Evolutionary conservation across 2,329 filamentous ascomycete species (phyloP).

Genomic region (Escovopsis weberi): DNA sequence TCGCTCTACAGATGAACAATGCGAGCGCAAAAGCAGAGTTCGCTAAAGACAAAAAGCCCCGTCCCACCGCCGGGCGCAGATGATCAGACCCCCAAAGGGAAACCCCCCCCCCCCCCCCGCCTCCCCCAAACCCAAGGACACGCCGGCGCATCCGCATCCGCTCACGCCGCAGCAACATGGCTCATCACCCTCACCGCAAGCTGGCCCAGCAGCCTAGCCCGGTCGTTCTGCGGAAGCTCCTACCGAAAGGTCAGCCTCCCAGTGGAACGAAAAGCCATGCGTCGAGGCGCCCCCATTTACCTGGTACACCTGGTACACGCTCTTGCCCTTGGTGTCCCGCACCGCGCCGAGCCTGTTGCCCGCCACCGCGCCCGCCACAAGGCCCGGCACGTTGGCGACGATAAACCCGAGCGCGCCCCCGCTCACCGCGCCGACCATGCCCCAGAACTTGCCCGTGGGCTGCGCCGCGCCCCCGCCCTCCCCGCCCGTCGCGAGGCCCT

Average conservation of each 20-base stretch:
- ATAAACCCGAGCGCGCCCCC: slow-evolving; percentile 92
- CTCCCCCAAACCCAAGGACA: too few species aligned
- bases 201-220: slow-evolving; percentile 66
- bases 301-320: slow-evolving; percentile 80
- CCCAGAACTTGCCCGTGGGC: slow-evolving; percentile 69
- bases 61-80: too few species aligned
- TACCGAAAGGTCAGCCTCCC: slow-evolving; percentile 18
- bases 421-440: slow-evolving; percentile 67
- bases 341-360: slow-evolving; percentile 86
- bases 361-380: slow-evolving; percentile 79
- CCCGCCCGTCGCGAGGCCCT: slow-evolving; percentile 64
- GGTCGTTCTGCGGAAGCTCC: slow-evolving; percentile 72
- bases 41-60: too few species aligned
- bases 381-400: slow-evolving; percentile 77
- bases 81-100: too few species aligned
- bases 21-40: too few species aligned
- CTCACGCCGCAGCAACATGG: slow-evolving; percentile 47
- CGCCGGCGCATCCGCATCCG: neutral
- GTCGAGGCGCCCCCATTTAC: slow-evolving; percentile 16
- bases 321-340: slow-evolving; percentile 83
- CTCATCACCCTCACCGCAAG: slow-evolving; percentile 78
- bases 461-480: slow-evolving; percentile 37
- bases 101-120: too few species aligned
- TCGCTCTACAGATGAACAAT: too few species aligned
- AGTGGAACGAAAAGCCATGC: neutral